Conservation (phyloP, 768 basidiomycete species). For the Auricularia sp. region DNA sequence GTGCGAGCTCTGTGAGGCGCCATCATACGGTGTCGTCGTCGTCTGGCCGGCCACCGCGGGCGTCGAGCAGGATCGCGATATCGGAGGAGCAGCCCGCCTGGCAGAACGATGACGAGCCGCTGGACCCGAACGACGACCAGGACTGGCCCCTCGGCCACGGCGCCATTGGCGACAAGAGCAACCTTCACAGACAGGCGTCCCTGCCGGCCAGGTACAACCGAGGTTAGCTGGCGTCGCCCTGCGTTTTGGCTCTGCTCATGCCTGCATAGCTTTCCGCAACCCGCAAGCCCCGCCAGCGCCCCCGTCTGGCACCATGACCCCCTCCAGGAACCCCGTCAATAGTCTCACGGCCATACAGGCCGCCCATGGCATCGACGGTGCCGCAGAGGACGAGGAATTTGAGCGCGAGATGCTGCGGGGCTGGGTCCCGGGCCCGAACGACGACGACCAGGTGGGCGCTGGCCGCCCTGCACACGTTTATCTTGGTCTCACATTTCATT, state of each 20-base stretch:
- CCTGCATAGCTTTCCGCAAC: conserved; percentile 5
- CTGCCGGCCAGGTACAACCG: conserved; percentile 74
- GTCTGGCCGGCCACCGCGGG: conserved; percentile 48
- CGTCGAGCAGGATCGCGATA: conserved; percentile 51
- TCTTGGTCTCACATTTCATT: conserved; percentile 15
- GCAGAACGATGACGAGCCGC: conserved; percentile 59
- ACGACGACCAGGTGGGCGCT: conserved; percentile 57
- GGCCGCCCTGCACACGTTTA: conserved; percentile 4
- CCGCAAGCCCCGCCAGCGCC: conserved; percentile 5
- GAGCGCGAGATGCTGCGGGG: conserved; percentile 48
- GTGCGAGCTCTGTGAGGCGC: conserved; percentile 41
- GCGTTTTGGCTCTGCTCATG: not conserved
- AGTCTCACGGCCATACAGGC: conserved; percentile 71
- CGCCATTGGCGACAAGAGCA: conserved; percentile 71
- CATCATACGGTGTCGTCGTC: conserved; percentile 78
- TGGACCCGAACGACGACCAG: conserved; percentile 67
- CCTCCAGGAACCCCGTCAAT: conserved; percentile 52
- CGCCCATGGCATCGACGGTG: conserved; percentile 61
- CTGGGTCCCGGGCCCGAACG: conserved; percentile 22
- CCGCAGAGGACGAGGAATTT: conserved; percentile 69
- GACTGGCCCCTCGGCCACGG: conserved; percentile 55
- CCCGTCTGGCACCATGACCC: conserved; percentile 50
- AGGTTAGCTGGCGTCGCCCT: conserved; percentile 29
- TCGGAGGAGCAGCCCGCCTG: conserved; percentile 57
- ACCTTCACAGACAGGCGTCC: conserved; percentile 68